Evolutionary conservation across 768 basidiomycete species (phyloP).

Genomic region (Podaxis sp.): DNA sequence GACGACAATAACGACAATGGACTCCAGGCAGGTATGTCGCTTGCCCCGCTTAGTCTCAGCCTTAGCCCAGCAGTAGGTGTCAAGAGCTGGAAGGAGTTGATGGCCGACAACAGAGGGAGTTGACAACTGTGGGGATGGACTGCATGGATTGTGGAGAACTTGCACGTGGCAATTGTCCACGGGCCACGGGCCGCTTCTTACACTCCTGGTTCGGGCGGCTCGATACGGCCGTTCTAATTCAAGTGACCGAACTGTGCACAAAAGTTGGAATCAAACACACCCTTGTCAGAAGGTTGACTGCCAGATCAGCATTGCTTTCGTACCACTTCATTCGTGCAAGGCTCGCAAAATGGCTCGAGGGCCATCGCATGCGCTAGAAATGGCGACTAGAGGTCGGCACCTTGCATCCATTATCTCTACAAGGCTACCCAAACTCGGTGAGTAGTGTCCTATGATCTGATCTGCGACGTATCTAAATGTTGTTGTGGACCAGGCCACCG

Average conservation of each 20-base stretch:
- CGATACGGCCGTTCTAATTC: conserved; percentile 4
- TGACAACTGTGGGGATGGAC: not conserved
- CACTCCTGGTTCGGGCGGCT: conserved; percentile 1
- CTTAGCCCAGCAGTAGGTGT: not conserved
- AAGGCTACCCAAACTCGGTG: conserved; percentile 10
- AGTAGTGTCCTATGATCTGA: not conserved
- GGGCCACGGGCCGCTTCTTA: conserved; percentile 8
- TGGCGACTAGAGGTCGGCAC: conserved; percentile 25
- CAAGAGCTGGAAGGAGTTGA: not conserved
- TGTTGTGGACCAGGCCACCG: conserved; percentile 28
- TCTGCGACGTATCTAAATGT: not conserved
- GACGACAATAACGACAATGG: too few species aligned
- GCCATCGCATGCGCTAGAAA: conserved; percentile 27
- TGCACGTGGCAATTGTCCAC: conserved; percentile 5
- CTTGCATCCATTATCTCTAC: conserved; percentile 15
- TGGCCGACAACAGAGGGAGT: not conserved
- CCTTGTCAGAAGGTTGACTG: not conserved
- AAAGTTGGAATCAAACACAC: conserved; percentile 2
- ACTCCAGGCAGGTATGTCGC: too few species aligned
- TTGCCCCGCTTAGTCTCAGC: not conserved
- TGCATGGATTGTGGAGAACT: not conserved
- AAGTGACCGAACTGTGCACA: not conserved
- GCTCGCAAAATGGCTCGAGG: conserved; percentile 30
- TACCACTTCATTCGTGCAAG: conserved; percentile 14
- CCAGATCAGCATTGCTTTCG: conserved; percentile 15